Evolutionary conservation across 2,329 filamentous ascomycete species (phyloP).

Genomic region (Colletotrichum sp.): DNA sequence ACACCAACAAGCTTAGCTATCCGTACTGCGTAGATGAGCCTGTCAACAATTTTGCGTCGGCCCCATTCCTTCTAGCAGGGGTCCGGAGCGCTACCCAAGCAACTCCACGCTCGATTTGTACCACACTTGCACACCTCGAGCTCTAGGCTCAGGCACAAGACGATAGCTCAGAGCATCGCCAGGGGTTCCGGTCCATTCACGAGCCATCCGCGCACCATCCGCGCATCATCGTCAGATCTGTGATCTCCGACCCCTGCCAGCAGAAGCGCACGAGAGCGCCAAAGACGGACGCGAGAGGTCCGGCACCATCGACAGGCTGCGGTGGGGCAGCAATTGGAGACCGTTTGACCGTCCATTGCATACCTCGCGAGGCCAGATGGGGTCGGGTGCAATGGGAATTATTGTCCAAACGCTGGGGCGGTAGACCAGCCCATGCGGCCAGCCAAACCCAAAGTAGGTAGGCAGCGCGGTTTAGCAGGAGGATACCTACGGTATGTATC

Average conservation of each 20-base stretch:
- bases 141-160: not conserved
- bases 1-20: not conserved
- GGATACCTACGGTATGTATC: not conserved
- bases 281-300: not conserved
- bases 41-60: not conserved
- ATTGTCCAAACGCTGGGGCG: not conserved
- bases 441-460: not conserved
- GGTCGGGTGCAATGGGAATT: not conserved
- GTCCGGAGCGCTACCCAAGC: not conserved
- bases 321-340: not conserved
- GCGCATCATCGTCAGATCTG: not conserved
- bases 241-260: conserved; percentile 2
- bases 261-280: not conserved
- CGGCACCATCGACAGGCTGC: not conserved
- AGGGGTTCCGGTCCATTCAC: not conserved
- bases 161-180: not conserved
- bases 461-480: not conserved
- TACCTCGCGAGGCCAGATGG: not conserved
- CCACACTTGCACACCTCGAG: not conserved
- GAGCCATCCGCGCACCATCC: not conserved
- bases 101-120: not conserved
- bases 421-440: conserved; percentile 5
- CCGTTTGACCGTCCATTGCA: conserved; percentile 4
- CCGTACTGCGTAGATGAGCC: not conserved
- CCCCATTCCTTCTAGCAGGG: not conserved